Conservation (phyloP, 192 early-diverging fungal species). For the Dispira simplex region DNA sequence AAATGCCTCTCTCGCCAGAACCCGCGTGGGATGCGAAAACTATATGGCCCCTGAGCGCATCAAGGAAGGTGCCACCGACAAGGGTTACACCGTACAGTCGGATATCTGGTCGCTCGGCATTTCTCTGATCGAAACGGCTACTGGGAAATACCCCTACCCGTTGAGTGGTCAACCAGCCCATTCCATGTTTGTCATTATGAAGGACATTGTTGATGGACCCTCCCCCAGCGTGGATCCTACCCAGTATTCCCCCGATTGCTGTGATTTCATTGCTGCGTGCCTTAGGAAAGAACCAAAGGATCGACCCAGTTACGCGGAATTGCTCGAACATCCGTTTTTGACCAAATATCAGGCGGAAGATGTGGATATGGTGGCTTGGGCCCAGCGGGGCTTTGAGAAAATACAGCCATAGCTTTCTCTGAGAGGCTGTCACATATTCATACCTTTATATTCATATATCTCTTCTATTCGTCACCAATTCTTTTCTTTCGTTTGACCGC, state of each 20-base stretch:
- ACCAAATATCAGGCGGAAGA: slow-evolving; percentile 34
- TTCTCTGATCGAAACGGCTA: slow-evolving; percentile 70
- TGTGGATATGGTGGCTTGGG: slow-evolving; percentile 83
- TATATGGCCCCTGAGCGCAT: slow-evolving; percentile 99
- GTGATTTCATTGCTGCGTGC: slow-evolving; percentile 68
- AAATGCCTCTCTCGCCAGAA: slow-evolving; percentile 77
- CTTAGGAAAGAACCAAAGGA: slow-evolving; percentile 48
- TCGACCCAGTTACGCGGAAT: slow-evolving; percentile 59
- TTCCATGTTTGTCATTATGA: slow-evolving; percentile 69
- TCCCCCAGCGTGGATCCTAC: slow-evolving; percentile 55
- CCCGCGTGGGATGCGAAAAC: slow-evolving; percentile 84
- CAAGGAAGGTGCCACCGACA: slow-evolving; percentile 28
- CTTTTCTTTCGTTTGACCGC: too few species aligned
- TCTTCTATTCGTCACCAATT: too few species aligned
- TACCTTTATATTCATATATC: too few species aligned
- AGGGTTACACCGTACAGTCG: slow-evolving; percentile 69
- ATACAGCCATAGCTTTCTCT: too few species aligned
- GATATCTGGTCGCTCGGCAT: slow-evolving; percentile 93
- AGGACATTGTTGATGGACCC: slow-evolving; percentile 66
- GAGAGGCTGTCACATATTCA: too few species aligned
- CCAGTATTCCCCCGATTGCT: slow-evolving; percentile 46
- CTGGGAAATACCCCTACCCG: slow-evolving; percentile 68
- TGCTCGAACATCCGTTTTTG: slow-evolving; percentile 69
- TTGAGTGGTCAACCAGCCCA: slow-evolving; percentile 37
- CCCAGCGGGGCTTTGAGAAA: slow-evolving; percentile 17